Evolutionary conservation across 805 yeast genomes (phyloP), one percentile per base, ranked within the genome.

Genomic region (Suhomyces sp.): DNA sequence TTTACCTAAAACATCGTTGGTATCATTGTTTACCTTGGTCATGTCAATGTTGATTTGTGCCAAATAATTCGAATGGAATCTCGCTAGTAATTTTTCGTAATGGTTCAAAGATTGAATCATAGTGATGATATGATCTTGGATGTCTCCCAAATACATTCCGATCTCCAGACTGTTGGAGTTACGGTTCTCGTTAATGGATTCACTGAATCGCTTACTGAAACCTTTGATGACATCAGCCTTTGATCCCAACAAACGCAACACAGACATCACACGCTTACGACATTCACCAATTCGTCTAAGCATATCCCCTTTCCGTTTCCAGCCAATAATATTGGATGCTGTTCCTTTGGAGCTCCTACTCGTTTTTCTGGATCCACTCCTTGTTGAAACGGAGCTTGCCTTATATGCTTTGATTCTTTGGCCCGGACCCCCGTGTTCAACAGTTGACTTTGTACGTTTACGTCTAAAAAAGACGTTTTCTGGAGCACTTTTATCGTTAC

Each of bases 221-320:
- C 96, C 97, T 53, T 86, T 87, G 47, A 93, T 87, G n/a, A 93
- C 98, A 61, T 93, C 98, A 0, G 97, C 98, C 62, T 93, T 93
- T 33, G 88, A 81, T 2, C 96, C 95, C 36, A 93, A 60, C 30
- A 93, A 70, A 35, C 98, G 66, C 43, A 88, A 66, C 18, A 93
- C 73, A 12, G 93, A 80, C 98, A 91, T 91, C 2, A 93, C 97
- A 26, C 95, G 69, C 54, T 88, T 88, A 42, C 98, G 81, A 45
- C 96, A 84, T 55, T 90, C 98, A 25, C 98, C 98, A 44, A 93
- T 91, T 51, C 96, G 70, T 45, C 96, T 68, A 64, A 93, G 71
- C 95, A 93, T 87, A 53, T 90, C 96, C 5, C 97, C 97, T 61
- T 90, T 88, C 42, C 83, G 76, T 48, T 81, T 85, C 97, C 97